phyloP scores from a whole-genome alignment of 495 filamentous ascomycete species.

The Elasticomyces elasticus region DNA sequence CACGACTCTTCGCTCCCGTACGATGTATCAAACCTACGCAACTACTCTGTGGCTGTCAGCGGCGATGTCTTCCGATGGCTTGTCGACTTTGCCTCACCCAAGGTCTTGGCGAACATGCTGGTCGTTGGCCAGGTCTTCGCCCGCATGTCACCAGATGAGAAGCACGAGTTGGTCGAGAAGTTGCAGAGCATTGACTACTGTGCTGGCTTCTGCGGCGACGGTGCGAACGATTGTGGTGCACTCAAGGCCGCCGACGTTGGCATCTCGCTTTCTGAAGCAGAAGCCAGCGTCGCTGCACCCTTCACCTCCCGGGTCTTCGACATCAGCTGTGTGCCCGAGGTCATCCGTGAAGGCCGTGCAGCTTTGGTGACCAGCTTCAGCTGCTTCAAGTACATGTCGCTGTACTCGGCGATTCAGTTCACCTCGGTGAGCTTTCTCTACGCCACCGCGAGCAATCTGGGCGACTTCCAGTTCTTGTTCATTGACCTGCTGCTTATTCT shows the following conservation, averaged over 20 bases:
- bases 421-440: constrained; percentile 98
- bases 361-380: constrained; percentile 95
- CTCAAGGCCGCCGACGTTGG: constrained; percentile 97
- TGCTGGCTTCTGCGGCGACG: constrained; percentile 93
- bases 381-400: constrained; percentile 99
- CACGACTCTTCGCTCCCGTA: constrained; percentile 76
- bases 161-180: constrained; percentile 95
- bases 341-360: constrained; percentile 88
- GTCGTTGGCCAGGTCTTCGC: constrained; percentile 89
- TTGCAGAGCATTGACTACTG: constrained; percentile 94
- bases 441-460: constrained; percentile 87
- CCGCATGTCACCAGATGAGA: constrained; percentile 98
- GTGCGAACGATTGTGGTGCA: constrained; percentile 96
- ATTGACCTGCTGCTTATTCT: constrained; percentile 90
- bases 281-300: constrained; percentile 93
- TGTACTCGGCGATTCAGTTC: constrained; percentile 99
- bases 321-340: constrained; percentile 88
- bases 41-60: constrained; percentile 79
- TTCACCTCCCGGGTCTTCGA: constrained; percentile 95
- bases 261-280: constrained; percentile 95
- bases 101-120: constrained; percentile 69
- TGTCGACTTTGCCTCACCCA: constrained; percentile 73
- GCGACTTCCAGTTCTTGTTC: constrained; percentile 95
- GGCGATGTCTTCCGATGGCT: constrained; percentile 97
- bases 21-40: constrained; percentile 62